Conservation (phyloP, 345 rosid genomes). For the Ailanthus altissimus region DNA sequence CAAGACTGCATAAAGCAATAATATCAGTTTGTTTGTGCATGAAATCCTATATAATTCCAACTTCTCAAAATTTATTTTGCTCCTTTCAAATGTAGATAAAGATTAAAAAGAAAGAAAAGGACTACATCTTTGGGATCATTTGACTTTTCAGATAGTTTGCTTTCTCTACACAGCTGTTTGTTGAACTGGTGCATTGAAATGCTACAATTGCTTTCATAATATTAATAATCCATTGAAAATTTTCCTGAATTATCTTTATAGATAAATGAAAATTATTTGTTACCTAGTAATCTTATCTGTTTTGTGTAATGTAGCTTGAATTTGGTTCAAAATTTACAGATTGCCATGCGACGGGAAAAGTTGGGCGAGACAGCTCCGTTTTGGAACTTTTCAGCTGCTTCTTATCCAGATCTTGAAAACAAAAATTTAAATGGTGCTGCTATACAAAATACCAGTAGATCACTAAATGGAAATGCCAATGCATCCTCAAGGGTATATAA, state of each 20-base stretch:
- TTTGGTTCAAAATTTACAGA: slow-evolving; percentile 39
- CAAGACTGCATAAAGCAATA: neutral
- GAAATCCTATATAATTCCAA: neutral
- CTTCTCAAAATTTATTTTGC: neutral
- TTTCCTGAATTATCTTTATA: neutral
- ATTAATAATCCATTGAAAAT: neutral
- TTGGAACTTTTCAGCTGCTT: slow-evolving; percentile 76
- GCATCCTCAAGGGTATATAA: slow-evolving; percentile 51
- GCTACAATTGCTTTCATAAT: neutral
- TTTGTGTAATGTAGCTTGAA: slow-evolving; percentile 2
- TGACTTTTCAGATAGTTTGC: neutral
- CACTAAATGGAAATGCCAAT: slow-evolving; percentile 33
- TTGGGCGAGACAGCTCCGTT: slow-evolving; percentile 81
- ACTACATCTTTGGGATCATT: neutral
- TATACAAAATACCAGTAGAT: slow-evolving; percentile 33
- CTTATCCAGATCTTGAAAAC: slow-evolving; percentile 57
- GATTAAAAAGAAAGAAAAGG: neutral
- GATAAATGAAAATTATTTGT: neutral
- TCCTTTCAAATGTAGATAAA: neutral
- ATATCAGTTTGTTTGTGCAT: neutral
- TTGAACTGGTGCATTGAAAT: slow-evolving; percentile 3
- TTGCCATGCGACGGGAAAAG: slow-evolving; percentile 82
- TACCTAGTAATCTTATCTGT: neutral
- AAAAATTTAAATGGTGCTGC: slow-evolving; percentile 25
- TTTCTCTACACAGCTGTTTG: too few relatives aligned